Evolutionary conservation across 495 filamentous ascomycete species (phyloP).

Genomic region (Lasiosphaeria hispida): DNA sequence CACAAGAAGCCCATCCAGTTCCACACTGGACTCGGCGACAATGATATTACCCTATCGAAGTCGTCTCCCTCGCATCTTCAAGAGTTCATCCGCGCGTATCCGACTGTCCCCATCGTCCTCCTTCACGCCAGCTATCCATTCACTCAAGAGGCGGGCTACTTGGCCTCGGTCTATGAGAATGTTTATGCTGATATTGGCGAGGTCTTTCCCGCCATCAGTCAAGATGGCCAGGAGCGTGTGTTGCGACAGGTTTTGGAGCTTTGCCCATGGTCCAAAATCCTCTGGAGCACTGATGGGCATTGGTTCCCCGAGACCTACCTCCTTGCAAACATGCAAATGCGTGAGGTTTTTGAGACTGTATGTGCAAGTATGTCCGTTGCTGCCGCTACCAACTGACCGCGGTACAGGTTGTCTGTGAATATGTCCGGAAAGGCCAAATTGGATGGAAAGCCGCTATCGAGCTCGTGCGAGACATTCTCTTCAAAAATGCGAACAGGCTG

Average conservation of each 20-base stretch:
- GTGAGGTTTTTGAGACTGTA: slow-evolving; percentile 68
- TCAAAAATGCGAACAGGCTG: slow-evolving; percentile 67
- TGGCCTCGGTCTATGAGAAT: slow-evolving; percentile 76
- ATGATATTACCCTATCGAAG: slow-evolving; percentile 67
- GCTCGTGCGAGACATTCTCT: slow-evolving; percentile 60
- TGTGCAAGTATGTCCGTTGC: not conserved
- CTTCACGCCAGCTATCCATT: slow-evolving; percentile 85
- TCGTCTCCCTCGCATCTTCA: slow-evolving; percentile 79
- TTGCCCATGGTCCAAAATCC: slow-evolving; percentile 69
- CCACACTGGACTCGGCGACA: slow-evolving; percentile 84
- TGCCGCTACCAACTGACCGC: too few species aligned
- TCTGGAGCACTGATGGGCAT: slow-evolving; percentile 86
- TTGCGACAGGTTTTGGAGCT: slow-evolving; percentile 74
- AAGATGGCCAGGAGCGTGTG: slow-evolving; percentile 73
- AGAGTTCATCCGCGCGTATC: slow-evolving; percentile 65
- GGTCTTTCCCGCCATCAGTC: slow-evolving; percentile 79
- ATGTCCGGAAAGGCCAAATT: slow-evolving; percentile 58
- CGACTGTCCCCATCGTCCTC: slow-evolving; percentile 70
- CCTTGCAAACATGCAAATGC: slow-evolving; percentile 73
- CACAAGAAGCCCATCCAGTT: slow-evolving; percentile 77
- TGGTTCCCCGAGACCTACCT: slow-evolving; percentile 82
- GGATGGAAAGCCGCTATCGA: slow-evolving; percentile 55
- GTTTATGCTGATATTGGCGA: slow-evolving; percentile 85
- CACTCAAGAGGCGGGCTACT: slow-evolving; percentile 76
- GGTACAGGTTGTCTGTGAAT: slow-evolving; percentile 58